These are phyloP conservation scores for Neonectria faginata DNA, from an alignment of 2,329 filamentous ascomycete species.

Conservation along the genomic window DNA sequence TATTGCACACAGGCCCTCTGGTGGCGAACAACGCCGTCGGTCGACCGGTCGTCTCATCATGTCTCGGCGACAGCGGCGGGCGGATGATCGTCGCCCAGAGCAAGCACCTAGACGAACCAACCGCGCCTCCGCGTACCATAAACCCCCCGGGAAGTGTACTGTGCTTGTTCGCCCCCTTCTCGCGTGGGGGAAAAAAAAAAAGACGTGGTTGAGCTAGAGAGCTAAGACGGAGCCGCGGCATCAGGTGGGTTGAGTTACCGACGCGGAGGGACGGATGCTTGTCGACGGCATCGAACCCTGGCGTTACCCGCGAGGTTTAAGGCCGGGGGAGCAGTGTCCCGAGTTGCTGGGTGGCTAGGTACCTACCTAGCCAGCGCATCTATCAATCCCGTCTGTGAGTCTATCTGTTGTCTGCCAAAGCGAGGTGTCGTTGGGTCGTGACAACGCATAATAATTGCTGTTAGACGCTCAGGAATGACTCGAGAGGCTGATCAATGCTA, in stretches of 20 bases:
- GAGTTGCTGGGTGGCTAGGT: slow-evolving; percentile 24
- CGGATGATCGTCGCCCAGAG: slow-evolving; percentile 12
- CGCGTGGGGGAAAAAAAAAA: neutral
- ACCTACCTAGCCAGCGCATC: neutral
- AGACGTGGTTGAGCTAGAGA: slow-evolving; percentile 1
- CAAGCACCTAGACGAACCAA: neutral
- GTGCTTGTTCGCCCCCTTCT: neutral
- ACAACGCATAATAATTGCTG: neutral
- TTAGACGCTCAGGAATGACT: neutral
- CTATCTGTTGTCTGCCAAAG: neutral
- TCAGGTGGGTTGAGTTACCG: slow-evolving; percentile 4
- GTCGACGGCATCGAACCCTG: slow-evolving; percentile 22
- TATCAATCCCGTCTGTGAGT: neutral
- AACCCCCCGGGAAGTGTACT: neutral
- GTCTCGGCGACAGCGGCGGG: slow-evolving; percentile 12
- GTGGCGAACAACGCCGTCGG: slow-evolving; percentile 20
- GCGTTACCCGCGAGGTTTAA: slow-evolving; percentile 17
- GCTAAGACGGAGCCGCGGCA: slow-evolving; percentile 6
- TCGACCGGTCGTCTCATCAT: slow-evolving; percentile 16
- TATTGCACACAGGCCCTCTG: slow-evolving; percentile 2
- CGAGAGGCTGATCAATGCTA: neutral
- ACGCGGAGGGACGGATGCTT: slow-evolving; percentile 15
- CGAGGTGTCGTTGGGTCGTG: neutral
- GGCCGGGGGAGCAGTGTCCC: slow-evolving; percentile 4
- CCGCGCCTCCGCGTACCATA: neutral